A percentile compares a stretch with the other conserved stretches of the same genome.
Conservation (phyloP, 176 grass and related monocot genomes). For the Avena atlantica region DNA sequence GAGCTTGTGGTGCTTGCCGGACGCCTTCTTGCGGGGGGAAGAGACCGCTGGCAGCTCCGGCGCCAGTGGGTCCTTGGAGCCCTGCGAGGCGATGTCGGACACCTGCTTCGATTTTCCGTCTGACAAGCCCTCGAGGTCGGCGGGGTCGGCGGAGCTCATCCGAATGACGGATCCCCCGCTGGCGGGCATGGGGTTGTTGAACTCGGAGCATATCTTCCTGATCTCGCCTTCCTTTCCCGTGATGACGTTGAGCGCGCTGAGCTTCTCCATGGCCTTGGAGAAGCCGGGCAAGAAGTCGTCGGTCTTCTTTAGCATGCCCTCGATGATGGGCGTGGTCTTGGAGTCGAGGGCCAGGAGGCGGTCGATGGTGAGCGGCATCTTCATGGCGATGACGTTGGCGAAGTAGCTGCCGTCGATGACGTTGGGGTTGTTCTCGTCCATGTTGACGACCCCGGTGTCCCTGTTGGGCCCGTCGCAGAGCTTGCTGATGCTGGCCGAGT, state of each 20-base stretch:
- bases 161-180: constrained; percentile 35
- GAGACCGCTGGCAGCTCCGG: not conserved
- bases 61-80: not conserved
- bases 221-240: constrained; percentile 66
- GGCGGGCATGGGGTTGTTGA: constrained; percentile 41
- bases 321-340: constrained; percentile 41
- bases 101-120: not conserved
- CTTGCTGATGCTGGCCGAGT: constrained; percentile 34
- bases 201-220: constrained; percentile 54
- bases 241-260: constrained; percentile 49
- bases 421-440: constrained; percentile 52
- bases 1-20: constrained; percentile 17
- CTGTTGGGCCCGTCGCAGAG: constrained; percentile 37
- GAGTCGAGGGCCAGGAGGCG: constrained; percentile 39
- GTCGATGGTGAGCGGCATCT: constrained; percentile 65
- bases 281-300: constrained; percentile 43
- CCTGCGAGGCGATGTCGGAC: not conserved
- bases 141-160: constrained; percentile 40
- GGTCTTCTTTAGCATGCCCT: constrained; percentile 31
- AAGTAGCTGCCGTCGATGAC: constrained; percentile 56
- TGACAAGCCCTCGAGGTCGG: not conserved
- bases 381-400: constrained; percentile 41
- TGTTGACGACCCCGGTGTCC: constrained; percentile 2
- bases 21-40: not conserved
- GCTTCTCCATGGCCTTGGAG: constrained; percentile 58